Evolutionary conservation across 2,329 filamentous ascomycete species (phyloP), one percentile per base, ranked within the genome.

Genomic region (Pyrenophora graminea): DNA sequence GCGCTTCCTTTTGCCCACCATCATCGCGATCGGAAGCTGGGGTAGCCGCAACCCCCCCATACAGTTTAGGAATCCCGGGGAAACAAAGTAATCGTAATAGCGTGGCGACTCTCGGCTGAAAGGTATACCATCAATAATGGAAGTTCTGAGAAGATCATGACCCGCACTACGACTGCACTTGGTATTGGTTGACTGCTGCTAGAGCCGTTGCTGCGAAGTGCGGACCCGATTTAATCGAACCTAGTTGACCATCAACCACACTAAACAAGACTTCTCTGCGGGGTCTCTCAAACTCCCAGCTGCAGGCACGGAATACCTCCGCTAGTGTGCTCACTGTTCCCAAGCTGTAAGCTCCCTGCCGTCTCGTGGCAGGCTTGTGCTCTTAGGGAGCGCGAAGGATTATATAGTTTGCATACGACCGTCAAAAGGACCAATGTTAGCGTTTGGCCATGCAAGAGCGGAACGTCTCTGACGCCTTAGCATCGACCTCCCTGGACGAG

Each of bases 1-100:
- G 55, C 51, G 63, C 61, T 66, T 30, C 61, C 64, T 54, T 68
- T 69, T 37, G 56, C 51, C 65, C 62, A 62, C 51, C 19, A 31
- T 9, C 15, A 49, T 32, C 30, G 19, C 43, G 42, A 19, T 49
- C 51, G 37, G 44, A 53, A 39, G 45, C 58, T 53, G 46, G 47
- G 46, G 27, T 44, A 40, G 32, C 47, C 48, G 50, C 50, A 45
- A 45, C 37, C 43, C 42, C 57, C 57, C 50, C 49, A 51, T 46
- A 46, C 32, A 38, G 45, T 31, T 34, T 58, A 48, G 55, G 42
- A 32, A 48, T 58, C 47, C 58, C 61, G 59, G 58, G 59, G 55
- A 55, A 55, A 7, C 39, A 43, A 56, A 51, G 38, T 48, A 21
- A 21, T 49, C 46, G 45, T 45, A 39, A 25, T 60, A 53, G 57